phyloP scores from a whole-genome alignment of 164 flowering plant species.

The Litsea cubeba region DNA sequence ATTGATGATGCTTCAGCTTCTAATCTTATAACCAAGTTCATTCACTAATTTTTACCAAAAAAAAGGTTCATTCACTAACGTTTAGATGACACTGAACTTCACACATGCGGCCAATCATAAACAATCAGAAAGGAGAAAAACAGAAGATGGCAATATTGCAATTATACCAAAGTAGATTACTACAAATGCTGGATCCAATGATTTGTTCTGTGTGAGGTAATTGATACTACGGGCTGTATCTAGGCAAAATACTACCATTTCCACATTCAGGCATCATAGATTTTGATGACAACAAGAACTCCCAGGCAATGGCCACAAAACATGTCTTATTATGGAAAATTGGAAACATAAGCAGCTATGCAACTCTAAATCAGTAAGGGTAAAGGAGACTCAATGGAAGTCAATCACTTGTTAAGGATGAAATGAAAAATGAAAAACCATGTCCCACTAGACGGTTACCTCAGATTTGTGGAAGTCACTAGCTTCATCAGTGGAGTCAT shows the following conservation, averaged over 20 bases:
- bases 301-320: neutral
- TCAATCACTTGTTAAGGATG: constrained; percentile 9
- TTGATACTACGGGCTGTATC: neutral
- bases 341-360: neutral
- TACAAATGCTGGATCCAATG: neutral
- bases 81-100: too few relatives aligned
- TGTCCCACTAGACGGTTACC: constrained; percentile 39
- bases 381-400: neutral
- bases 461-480: constrained; percentile 17
- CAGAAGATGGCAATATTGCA: neutral
- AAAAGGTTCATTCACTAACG: too few relatives aligned
- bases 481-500: constrained; percentile 24
- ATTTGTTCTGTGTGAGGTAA: neutral
- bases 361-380: constrained; percentile 1
- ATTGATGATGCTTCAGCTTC: neutral
- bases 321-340: neutral
- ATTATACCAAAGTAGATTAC: neutral
- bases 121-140: neutral
- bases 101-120: neutral
- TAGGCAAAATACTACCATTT: neutral
- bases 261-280: neutral
- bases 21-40: too few relatives aligned
- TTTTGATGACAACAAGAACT: neutral
- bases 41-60: too few relatives aligned
- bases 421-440: constrained; percentile 1